phyloP scores from a whole-genome alignment of 257 asterid genomes.

The Capsicum pubescens region DNA sequence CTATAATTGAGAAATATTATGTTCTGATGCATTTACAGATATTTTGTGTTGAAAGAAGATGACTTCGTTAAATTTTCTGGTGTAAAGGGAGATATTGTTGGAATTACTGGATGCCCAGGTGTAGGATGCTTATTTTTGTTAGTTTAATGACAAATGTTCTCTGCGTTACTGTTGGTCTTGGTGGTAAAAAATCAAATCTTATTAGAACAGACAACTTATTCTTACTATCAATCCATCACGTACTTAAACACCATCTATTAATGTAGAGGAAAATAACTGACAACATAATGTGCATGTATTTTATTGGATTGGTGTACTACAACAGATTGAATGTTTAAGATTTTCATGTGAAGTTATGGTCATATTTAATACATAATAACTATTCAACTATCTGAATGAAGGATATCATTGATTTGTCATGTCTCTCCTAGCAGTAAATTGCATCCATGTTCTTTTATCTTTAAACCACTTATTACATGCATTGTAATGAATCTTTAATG shows the following conservation, averaged over 20 bases:
- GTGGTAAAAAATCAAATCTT: neutral
- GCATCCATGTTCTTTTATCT: neutral
- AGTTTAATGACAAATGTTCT: neutral
- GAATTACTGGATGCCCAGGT: slow-evolving; percentile 92
- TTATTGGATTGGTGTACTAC: neutral
- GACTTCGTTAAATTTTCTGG: slow-evolving; percentile 61
- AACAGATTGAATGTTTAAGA: neutral
- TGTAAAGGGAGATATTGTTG: slow-evolving; percentile 90
- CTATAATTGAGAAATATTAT: neutral
- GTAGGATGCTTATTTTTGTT: slow-evolving; percentile 29
- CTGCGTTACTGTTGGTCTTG: slow-evolving; percentile 2
- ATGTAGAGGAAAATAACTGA: too few relatives aligned
- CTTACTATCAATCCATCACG: neutral
- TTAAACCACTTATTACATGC: neutral
- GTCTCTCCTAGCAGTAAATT: too few relatives aligned
- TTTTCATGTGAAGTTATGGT: neutral
- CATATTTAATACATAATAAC: neutral
- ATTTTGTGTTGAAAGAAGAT: slow-evolving; percentile 62
- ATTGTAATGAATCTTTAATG: neutral
- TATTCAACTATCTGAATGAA: neutral
- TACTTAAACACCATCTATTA: neutral
- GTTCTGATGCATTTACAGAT: slow-evolving; percentile 42
- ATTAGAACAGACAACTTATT: neutral
- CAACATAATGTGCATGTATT: neutral
- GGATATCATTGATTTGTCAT: too few relatives aligned